A percentile compares a stretch with the other conserved stretches of the same genome.
Evolutionary conservation across 352 stramenopile species (phyloP).

Genomic region (Pythium dissotocum): DNA sequence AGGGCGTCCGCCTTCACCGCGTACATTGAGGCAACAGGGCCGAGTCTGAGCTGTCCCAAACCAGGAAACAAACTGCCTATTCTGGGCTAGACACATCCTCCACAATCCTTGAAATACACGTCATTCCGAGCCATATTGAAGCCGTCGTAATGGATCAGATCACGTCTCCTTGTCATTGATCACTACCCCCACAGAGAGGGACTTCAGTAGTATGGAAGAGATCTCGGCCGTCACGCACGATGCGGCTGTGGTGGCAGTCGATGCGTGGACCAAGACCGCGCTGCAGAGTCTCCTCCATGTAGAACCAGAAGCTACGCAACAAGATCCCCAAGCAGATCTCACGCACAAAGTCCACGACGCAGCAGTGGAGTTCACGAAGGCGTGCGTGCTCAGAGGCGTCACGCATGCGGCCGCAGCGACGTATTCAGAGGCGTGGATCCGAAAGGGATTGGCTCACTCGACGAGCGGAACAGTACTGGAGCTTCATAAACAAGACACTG

Average conservation of each 20-base stretch:
- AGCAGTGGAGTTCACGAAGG: neutral
- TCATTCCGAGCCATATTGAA: neutral
- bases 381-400: neutral
- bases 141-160: neutral
- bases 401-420: neutral
- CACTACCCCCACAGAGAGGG: neutral
- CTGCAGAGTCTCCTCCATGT: neutral
- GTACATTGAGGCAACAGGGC: slow-evolving; percentile 13
- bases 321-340: neutral
- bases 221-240: neutral
- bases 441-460: slow-evolving; percentile 1
- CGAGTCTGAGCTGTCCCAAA: neutral
- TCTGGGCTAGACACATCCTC: neutral
- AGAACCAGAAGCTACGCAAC: neutral
- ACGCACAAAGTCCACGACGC: neutral
- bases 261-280: slow-evolving; percentile 2
- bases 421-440: slow-evolving; percentile 4
- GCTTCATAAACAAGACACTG: neutral
- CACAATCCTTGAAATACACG: neutral
- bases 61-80: neutral
- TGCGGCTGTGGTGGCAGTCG: neutral
- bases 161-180: neutral
- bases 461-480: neutral
- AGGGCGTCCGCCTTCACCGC: slow-evolving; percentile 14
- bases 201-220: neutral